These are phyloP conservation scores for Dictyostelium capitatum DNA, from an alignment of 78 protist genomes.

Conservation along the genomic window DNA sequence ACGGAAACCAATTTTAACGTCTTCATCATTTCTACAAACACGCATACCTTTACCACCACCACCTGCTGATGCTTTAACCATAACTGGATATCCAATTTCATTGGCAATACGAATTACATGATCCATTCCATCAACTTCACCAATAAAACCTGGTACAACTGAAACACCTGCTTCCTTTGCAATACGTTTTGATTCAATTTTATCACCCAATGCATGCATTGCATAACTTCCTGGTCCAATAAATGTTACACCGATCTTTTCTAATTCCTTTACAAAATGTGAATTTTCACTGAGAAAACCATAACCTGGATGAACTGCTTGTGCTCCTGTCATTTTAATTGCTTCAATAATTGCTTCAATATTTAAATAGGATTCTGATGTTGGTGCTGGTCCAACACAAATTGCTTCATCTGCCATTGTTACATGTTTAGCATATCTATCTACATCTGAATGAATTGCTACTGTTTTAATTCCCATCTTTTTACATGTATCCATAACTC, in stretches of 20 bases:
- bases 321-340: slow-evolving; percentile 93
- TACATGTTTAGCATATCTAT: slow-evolving; percentile 89
- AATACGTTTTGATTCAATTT: slow-evolving; percentile 93
- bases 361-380: slow-evolving; percentile 90
- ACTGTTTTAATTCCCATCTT: slow-evolving; percentile 97
- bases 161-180: slow-evolving; percentile 94
- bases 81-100: slow-evolving; percentile 96
- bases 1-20: slow-evolving; percentile 88
- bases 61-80: slow-evolving; percentile 98
- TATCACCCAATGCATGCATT: slow-evolving; percentile 97
- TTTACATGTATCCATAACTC: slow-evolving; percentile 95
- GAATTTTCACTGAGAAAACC: slow-evolving; percentile 98
- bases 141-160: slow-evolving; percentile 95
- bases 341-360: slow-evolving; percentile 93
- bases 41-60: slow-evolving; percentile 98
- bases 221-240: slow-evolving; percentile 89
- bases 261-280: slow-evolving; percentile 70
- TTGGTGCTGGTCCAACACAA: slow-evolving; percentile 95
- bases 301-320: slow-evolving; percentile 98
- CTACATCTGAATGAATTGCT: slow-evolving; percentile 97
- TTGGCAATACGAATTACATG: slow-evolving; percentile 87
- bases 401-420: slow-evolving; percentile 92
- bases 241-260: slow-evolving; percentile 75
- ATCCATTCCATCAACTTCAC: slow-evolving; percentile 82
- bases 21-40: slow-evolving; percentile 91